These are phyloP conservation scores for Harrya chromipes DNA, from an alignment of 768 basidiomycete species.

Conservation along the genomic window DNA sequence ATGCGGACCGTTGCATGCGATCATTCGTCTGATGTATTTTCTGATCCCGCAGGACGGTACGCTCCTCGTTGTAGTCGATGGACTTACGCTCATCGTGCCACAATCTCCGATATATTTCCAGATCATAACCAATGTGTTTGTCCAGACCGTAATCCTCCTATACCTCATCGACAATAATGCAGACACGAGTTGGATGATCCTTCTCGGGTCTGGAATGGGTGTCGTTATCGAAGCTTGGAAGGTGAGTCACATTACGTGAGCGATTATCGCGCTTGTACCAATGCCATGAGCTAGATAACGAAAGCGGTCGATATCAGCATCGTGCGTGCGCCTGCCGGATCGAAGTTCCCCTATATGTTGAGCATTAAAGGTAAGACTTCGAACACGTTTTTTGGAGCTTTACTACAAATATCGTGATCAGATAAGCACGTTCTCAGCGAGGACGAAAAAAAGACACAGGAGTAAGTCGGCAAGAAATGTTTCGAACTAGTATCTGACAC, in stretches of 20 bases:
- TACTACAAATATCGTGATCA: constrained; percentile 18
- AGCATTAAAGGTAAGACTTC: constrained; percentile 67
- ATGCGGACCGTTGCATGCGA: constrained; percentile 5
- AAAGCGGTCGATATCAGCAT: constrained; percentile 88
- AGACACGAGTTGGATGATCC: constrained; percentile 97
- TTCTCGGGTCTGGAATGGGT: constrained; percentile 81
- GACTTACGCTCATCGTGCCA: constrained; percentile 11
- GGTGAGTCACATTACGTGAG: constrained; percentile 38
- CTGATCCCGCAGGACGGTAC: constrained; percentile 48
- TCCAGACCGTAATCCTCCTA: constrained; percentile 84
- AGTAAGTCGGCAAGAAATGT: constrained; percentile 49
- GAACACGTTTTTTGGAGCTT: constrained; percentile 13
- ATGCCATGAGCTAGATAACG: constrained; percentile 53
- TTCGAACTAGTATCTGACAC: constrained; percentile 23
- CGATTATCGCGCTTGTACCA: constrained; percentile 12
- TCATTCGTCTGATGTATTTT: constrained; percentile 17
- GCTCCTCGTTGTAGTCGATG: constrained; percentile 21
- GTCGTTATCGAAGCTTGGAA: constrained; percentile 93
- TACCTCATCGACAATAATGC: constrained; percentile 95
- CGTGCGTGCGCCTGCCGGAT: constrained; percentile 56
- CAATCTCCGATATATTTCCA: constrained; percentile 19
- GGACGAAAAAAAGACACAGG: constrained; percentile 97
- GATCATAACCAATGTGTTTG: constrained; percentile 92
- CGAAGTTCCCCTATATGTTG: constrained; percentile 72
- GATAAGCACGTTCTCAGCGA: constrained; percentile 97